Evolutionary conservation across 1,284 basidiomycete species (phyloP), one percentile per base, ranked within the genome.

Genomic region (Paramarasmius palmivorus): DNA sequence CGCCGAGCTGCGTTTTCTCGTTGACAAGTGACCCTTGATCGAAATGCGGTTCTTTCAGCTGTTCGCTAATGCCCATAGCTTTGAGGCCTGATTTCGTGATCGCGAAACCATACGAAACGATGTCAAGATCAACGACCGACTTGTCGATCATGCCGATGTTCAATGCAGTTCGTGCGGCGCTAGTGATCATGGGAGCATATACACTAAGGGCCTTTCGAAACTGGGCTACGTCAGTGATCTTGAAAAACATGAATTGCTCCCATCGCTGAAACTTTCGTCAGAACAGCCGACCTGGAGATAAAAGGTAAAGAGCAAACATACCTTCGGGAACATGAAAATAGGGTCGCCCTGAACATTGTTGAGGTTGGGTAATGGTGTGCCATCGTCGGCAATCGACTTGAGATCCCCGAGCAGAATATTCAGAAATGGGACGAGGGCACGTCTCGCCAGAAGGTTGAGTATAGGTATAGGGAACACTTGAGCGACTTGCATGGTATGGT

Each of bases 81-180:
- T 56, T 53, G n/a, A 62, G 35, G 4, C 63, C 55, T 40, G 53
- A 22, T 20, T 49, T 41, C 35, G 45, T 60, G 46, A 64, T 61
- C 20, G 61, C 58, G n/a, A 61, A 57, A 46, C 59, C 54, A 9
- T 40, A 56, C 20, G 37, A 40, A 15, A 55, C 38, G 32, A 59
- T 44, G 15, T 47, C 32, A 19, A 55, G 20, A 17, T 25, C 6
- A 9, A 36, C 26, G 17, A 40, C 41, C n/a, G 46, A 45, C 20
- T 42, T 22, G 25, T 42, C n/a, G 5, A 42, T 42, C 22, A 14
- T 25, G 41, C 22, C 20, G 5, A 42, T 14, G 15, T 46, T 25
- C 29, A 26, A 26, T 25, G 14, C 44, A 25, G 44, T 46, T 42
- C 22, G 41, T 42, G 41, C 12, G 25, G 41, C 17, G 41, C 41